phyloP scores from a whole-genome alignment of 1,284 basidiomycete species.

The Ganoderma multipileum region DNA sequence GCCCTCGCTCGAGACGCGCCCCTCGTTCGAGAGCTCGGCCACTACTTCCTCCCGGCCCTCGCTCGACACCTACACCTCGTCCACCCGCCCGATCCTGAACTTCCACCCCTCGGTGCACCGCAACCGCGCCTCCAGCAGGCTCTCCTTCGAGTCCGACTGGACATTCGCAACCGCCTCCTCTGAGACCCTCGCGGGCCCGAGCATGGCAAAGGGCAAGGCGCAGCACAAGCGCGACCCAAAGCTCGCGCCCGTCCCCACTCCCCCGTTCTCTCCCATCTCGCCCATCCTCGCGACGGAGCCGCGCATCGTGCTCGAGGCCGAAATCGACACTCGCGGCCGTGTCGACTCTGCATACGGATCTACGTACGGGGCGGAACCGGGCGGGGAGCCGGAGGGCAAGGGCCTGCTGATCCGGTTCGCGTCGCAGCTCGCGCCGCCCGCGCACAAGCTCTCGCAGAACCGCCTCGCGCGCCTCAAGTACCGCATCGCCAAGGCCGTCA shows the following conservation, averaged over 20 bases:
- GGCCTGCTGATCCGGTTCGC: constrained; percentile 50
- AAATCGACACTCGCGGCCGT: constrained; percentile 19
- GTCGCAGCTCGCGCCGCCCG: constrained; percentile 30
- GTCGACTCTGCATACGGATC: background rate
- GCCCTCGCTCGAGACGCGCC: constrained; percentile 8
- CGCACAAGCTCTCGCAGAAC: constrained; percentile 39
- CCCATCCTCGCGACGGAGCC: constrained; percentile 13
- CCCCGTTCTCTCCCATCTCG: constrained; percentile 8
- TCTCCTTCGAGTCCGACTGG: constrained; percentile 29
- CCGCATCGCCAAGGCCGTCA: constrained; percentile 52
- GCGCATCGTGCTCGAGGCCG: constrained; percentile 15
- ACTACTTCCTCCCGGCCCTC: constrained; percentile 13
- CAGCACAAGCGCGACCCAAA: constrained; percentile 8
- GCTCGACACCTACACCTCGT: constrained; percentile 10
- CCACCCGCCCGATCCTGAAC: constrained; percentile 7
- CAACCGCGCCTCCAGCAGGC: constrained; percentile 8
- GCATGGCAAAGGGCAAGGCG: constrained; percentile 4
- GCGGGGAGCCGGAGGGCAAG: constrained; percentile 22
- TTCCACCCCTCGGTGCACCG: constrained; percentile 8
- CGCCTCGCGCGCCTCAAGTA: constrained; percentile 47
- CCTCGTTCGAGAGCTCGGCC: background rate
- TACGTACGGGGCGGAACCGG: background rate
- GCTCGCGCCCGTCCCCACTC: constrained; percentile 7
- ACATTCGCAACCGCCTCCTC: constrained; percentile 37
- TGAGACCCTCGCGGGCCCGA: constrained; percentile 31